Evolutionary conservation across 2,329 filamentous ascomycete species (phyloP), one percentile per base, ranked within the genome.

Genomic region (Cytospora paraplurivora): DNA sequence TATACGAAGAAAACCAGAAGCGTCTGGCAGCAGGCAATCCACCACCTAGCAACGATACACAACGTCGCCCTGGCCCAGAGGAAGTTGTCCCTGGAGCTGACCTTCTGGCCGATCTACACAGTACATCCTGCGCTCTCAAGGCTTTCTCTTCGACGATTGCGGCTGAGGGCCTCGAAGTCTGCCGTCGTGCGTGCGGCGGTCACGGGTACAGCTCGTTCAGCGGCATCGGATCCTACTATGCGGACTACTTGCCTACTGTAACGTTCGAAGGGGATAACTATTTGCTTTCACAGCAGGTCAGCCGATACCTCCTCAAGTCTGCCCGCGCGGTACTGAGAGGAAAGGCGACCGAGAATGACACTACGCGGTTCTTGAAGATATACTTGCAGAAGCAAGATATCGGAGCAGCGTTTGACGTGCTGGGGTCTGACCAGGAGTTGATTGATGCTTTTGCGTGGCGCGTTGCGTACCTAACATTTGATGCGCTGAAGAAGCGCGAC

Each of bases 241-340:
- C 89, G 34, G 89, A 93, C 73, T 92, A 92, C 72, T 80, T 92
- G 1, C 89, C 90, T n/a, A 78, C 76, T 3, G 77, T 80, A 4
- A 91, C 88, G 11, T 91, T 88, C 87, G 90, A 92, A 73, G 90
- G 90, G 52, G 90, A 92, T 77, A 92, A 91, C 79, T 92, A 90
- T 78, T 92, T 93, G 89, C 79, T 93, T 64, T 91, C 88, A 11
- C 90, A 93, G 74, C 90, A 93, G 77, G 89, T 92, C 3, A 88
- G 88, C 3, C 84, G 89, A 63, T 92, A 92, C 71, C 83, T 93
- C 53, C 82, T 93, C 68, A 93, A 92, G 81, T 86, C 89, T 3
- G 89, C 89, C 0, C 87, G 90, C 50, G 82, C 85, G 1, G 89
- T 92, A 0, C 77, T 91, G n/a, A 79, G 82, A 15, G 86, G 85